Conservation (phyloP, 371 early-diverging fungal genomes). For the Rhizomucor pusillus region DNA sequence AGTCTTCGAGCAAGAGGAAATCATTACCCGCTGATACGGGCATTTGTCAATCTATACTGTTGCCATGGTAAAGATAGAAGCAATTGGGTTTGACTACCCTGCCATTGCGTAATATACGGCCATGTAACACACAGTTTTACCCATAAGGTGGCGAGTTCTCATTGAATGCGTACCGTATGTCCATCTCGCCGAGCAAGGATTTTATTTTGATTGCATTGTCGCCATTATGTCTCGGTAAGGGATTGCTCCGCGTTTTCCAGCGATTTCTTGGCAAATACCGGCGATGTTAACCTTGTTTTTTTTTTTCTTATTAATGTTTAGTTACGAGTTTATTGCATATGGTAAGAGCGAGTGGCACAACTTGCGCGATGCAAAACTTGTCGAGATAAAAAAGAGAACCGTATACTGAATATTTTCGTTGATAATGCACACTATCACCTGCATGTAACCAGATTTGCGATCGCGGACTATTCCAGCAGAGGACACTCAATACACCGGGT, state of each 20-base stretch:
- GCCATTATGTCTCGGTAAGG: constrained; percentile 17
- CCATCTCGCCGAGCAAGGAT: constrained; percentile 6
- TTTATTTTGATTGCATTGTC: constrained; percentile 14
- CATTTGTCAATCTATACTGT: too few relatives aligned
- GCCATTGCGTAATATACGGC: too few relatives aligned
- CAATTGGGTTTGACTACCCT: too few relatives aligned
- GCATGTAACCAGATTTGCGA: too few relatives aligned
- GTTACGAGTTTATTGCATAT: constrained; percentile 9
- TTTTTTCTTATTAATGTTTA: neutral
- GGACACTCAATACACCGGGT: constrained; percentile 12
- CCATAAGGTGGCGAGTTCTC: constrained; percentile 15
- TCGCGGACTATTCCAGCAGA: too few relatives aligned
- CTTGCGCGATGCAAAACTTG: constrained; percentile 4
- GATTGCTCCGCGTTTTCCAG: too few relatives aligned
- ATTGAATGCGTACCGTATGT: constrained; percentile 8
- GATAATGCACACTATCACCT: too few relatives aligned
- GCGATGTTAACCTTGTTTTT: constrained; percentile 1
- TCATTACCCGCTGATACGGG: neutral
- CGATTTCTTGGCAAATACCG: neutral
- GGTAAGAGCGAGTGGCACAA: constrained; percentile 13
- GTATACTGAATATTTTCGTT: too few relatives aligned
- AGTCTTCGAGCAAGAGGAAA: constrained; percentile 1
- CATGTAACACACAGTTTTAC: too few relatives aligned
- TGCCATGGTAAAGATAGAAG: too few relatives aligned
- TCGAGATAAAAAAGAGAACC: too few relatives aligned